Evolutionary conservation across 2,329 filamentous ascomycete species (phyloP), one percentile per base, ranked within the genome.

Genomic region (Periconia sp.): DNA sequence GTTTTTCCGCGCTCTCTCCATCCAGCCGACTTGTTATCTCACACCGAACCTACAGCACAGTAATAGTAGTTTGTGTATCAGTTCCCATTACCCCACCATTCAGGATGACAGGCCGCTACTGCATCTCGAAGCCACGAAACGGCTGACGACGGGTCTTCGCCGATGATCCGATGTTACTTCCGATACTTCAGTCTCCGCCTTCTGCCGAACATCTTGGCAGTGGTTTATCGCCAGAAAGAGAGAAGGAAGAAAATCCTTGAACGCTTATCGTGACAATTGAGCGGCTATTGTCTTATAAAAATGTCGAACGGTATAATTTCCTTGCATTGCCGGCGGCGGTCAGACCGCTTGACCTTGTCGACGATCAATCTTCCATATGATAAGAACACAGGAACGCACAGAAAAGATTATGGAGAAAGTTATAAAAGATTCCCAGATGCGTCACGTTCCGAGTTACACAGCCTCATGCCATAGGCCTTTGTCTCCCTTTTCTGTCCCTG

Each of bases 61-160:
- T n/a, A 3, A 37, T 37, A 5, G 33, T 14, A 11, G 15, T 13
- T 14, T n/a, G 33, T 37, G 33, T 37, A 37, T 37, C 33, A 37
- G 33, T n/a, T 37, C 33, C 10, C 10, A 11, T 13, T 13, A 37
- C 62, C 64, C 62, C 65, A 63, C 57, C 59, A 58, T 49, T 35
- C 41, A 41, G 46, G 35, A 45, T 48, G 54, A 55, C 41, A 50
- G 49, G 41, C 57, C 58, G 54, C 58, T 67, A 66, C 60, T 64
- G 59, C 64, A 49, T 41, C 44, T 50, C 54, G 41, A 52, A 53
- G 20, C 18, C 14, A 33, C 35, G 31, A 27, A 45, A 53, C 37
- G 19, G 27, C 46, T 48, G 40, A 19, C 49, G 44, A 41, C 42
- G 13, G 20, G 37, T 47, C 40, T 46, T 43, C 17, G 50, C 44